phyloP scores from a whole-genome alignment of 140 eudicot species.

The Anethum foeniculum region DNA sequence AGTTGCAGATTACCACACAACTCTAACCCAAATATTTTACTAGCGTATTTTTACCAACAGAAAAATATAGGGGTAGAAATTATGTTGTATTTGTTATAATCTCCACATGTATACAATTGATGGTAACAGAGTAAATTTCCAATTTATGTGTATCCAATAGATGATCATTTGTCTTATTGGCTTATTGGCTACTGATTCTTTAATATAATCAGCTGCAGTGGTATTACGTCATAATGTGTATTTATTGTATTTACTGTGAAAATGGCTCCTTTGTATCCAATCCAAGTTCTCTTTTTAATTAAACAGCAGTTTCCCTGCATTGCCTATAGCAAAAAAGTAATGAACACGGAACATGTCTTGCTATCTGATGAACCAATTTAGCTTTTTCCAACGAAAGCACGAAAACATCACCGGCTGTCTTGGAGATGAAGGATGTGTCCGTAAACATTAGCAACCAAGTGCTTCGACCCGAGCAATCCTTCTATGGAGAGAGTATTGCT shows the following conservation, averaged over 20 bases:
- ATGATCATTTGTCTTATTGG: not conserved
- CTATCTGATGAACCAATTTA: too few species aligned
- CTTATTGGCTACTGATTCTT: too few species aligned
- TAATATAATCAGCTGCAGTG: not conserved
- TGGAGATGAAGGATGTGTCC: constrained; percentile 50
- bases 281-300: not conserved
- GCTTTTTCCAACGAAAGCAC: too few species aligned
- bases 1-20: not conserved
- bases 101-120: constrained; percentile 8
- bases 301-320: not conserved
- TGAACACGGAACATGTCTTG: not conserved
- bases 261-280: not conserved
- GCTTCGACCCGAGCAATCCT: constrained; percentile 55
- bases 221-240: not conserved
- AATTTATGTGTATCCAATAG: not conserved
- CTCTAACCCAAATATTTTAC: not conserved
- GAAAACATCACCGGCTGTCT: constrained; percentile 26
- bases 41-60: not conserved
- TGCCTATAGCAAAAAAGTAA: not conserved
- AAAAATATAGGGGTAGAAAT: not conserved
- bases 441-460: constrained; percentile 41
- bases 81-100: constrained; percentile 3
- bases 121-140: not conserved
- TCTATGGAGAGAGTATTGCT: constrained; percentile 58
- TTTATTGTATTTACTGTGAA: not conserved